Base-by-base conservation (phyloP, 2,329 filamentous ascomycete genomes). In the Grosmannia serpens region DNA sequence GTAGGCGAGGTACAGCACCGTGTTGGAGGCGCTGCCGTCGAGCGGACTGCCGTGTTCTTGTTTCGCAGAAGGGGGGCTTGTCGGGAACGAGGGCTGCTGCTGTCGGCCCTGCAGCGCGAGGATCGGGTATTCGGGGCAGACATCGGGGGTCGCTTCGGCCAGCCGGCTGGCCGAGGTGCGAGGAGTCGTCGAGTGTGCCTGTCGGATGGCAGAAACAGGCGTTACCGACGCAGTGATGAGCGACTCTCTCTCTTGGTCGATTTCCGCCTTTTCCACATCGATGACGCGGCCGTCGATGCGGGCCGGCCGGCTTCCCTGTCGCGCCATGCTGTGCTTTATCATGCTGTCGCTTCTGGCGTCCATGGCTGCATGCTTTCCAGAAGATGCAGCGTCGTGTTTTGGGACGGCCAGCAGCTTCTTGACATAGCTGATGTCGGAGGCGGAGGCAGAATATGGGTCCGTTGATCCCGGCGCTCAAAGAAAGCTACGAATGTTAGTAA, bases 1-100 rank as follows among this genome's bases (percentile, higher is more conserved):
- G 69, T 96, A 97, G 13, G 91, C 92, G 26, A 92, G 82, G 70
- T 92, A 92, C 56, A 91, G 79, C 29, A 91, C 77, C 1, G 87
- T 57, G 35, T 64, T 8, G 26, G 24, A 11, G 17, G 11, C 8
- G 47, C 24, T 29, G 47, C 11, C 24, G 22, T 49, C 46, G 22
- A 49, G 13, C 11, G 46, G 24, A 11, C 17, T 20, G 41, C 9
- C 35, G 13, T 38, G 13, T 6, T 38, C 17, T 8, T 46, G n/a
- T n/a, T 46, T 46, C 41, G 41, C 5, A 4, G n/a, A 24, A 10
- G 41, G 35, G 35, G n/a, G n/a, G 31, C 31, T 33, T n/a, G 17
- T 44, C 41, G 41, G 20, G n/a, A n/a, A n/a, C 4, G 20, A 44
- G 20, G 41, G 20, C 17, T 44, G 41, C 41, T 22, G n/a, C 20